Evolutionary conservation across 2,329 filamentous ascomycete genomes (phyloP), one percentile per base, ranked within the genome.

Genomic region (Fusarium praegraminearum): DNA sequence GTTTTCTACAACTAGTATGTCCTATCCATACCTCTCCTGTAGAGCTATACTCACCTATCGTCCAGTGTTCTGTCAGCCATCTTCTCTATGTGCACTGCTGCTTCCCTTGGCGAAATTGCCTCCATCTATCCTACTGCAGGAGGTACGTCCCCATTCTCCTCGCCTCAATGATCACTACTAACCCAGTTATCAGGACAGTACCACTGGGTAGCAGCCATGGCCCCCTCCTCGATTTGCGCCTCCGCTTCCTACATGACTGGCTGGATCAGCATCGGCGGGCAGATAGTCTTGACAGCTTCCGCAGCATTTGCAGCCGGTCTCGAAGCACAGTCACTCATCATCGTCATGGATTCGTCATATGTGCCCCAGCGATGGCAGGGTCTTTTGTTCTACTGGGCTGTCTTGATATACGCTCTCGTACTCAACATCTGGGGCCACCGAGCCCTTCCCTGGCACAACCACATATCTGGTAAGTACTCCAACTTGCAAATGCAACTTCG

Each of bases 331-430:
- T 78, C 78, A 0, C 67, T 85, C 13, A 80, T 85, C 43, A 79
- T 80, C 4, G 52, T 85, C 4, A 84, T 83, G 57, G 63, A 81
- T 16, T 76, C 79, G 1, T 72, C 70, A 1, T 86, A 85, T 54
- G 46, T 76, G 0, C 80, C 82, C 0, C 43, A 76, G n/a, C 66
- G 81, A 26, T 85, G 81, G 80, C 80, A 82, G 22, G 83, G 82
- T 0, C 81, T 84, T 77, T 65, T 85, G 0, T 80, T 85, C 44
- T 84, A 84, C 67, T 84, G 83, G 82, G 76, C 80, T 2, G 67
- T 84, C 0, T 62, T 84, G 8, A 30, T 76, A 0, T 84, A 82
- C 47, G 76, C 77, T 0, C 66, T 78, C 7, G 67, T 69, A 0
- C 58, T 83, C 32, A 85, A 85, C 24, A 80, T 84, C 9, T 84